A percentile compares a stretch with the other conserved stretches of the same genome.
These are phyloP conservation scores for Sisymbrium irio DNA, from an alignment of 345 rosid genomes.

Conservation along the genomic window DNA sequence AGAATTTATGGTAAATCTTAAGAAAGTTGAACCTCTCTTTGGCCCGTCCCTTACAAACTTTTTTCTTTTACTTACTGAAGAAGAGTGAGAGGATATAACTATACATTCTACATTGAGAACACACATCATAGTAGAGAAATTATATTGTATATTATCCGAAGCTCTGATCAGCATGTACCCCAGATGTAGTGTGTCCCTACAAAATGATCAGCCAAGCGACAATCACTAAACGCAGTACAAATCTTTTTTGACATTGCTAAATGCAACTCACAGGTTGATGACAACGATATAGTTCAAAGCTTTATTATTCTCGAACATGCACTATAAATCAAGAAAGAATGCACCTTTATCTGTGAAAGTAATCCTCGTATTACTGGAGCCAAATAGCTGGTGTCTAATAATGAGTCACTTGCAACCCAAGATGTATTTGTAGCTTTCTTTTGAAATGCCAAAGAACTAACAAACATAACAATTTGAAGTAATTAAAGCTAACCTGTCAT, in stretches of 20 bases:
- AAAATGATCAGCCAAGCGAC: too few species aligned
- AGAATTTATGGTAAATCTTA: slow-evolving; percentile 37
- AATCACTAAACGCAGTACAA: slow-evolving; percentile 61
- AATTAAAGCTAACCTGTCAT: too few species aligned
- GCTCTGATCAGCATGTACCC: too few species aligned
- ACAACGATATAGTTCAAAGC: slow-evolving; percentile 10
- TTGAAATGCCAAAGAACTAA: not conserved
- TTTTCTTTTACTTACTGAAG: too few species aligned
- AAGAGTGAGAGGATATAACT: too few species aligned
- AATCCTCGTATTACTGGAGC: too few species aligned
- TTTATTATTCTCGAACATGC: slow-evolving; percentile 43
- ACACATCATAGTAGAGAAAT: too few species aligned
- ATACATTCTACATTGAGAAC: too few species aligned
- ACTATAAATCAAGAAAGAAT: slow-evolving; percentile 74
- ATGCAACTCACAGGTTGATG: slow-evolving; percentile 23
- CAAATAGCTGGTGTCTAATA: slow-evolving; percentile 45
- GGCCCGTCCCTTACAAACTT: too few species aligned
- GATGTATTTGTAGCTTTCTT: slow-evolving; percentile 47
- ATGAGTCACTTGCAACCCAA: slow-evolving; percentile 60
- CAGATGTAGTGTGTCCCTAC: too few species aligned
- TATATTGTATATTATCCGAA: too few species aligned
- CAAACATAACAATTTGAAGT: too few species aligned
- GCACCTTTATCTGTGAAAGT: slow-evolving; percentile 99
- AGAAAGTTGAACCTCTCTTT: slow-evolving; percentile 24
- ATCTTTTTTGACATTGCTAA: slow-evolving; percentile 34